A percentile compares a stretch with the other conserved stretches of the same genome.
Evolutionary conservation across 441 rosid species (phyloP).

Genomic region (Jatropha multifida): DNA sequence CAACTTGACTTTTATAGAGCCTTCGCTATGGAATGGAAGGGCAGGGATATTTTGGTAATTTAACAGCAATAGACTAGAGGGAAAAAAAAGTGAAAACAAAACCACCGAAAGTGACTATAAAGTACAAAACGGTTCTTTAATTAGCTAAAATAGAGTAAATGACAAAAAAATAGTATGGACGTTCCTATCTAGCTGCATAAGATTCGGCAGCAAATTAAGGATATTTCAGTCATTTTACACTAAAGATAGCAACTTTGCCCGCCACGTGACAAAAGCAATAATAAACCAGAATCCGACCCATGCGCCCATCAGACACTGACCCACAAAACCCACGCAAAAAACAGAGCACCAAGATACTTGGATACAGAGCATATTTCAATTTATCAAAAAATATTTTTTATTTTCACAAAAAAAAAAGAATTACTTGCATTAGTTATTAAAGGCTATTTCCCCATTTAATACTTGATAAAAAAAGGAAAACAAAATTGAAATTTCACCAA

Average conservation of each 20-base stretch:
- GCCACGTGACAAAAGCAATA: neutral
- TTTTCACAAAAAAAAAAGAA: too few relatives aligned
- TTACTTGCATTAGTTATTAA: too few relatives aligned
- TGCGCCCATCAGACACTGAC: neutral
- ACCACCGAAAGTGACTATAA: conserved; percentile 13
- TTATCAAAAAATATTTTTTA: neutral
- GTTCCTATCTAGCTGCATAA: neutral
- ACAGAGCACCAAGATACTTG: neutral
- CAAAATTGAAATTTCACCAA: too few relatives aligned
- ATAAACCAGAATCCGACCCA: conserved; percentile 12
- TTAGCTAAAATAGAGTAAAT: neutral
- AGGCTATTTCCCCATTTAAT: too few relatives aligned
- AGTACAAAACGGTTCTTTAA: neutral
- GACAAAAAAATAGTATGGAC: neutral
- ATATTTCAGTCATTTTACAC: neutral
- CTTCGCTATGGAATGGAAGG: neutral
- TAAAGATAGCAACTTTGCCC: neutral
- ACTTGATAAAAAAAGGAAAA: too few relatives aligned
- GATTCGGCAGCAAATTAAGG: neutral
- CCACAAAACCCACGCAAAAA: neutral
- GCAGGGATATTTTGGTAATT: neutral
- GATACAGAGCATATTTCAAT: neutral
- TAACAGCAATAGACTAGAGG: too few relatives aligned
- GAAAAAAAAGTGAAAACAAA: neutral
- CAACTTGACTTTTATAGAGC: too few relatives aligned